phyloP scores from a whole-genome alignment of 352 stramenopile species.

The Pythium brachiatum region DNA sequence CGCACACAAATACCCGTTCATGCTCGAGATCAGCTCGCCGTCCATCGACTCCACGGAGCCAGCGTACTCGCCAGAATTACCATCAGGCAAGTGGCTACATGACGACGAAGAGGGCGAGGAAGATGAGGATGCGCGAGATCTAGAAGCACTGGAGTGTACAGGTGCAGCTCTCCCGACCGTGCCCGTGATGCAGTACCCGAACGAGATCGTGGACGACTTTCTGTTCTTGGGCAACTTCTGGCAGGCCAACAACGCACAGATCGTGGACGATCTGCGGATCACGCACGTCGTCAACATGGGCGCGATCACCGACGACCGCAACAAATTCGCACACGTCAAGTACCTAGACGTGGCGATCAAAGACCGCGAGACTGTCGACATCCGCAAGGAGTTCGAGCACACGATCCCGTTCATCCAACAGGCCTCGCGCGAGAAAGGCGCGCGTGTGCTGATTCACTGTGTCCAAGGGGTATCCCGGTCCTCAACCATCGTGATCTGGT shows the following conservation, averaged over 20 bases:
- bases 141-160: slow-evolving; percentile 11
- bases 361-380: slow-evolving; percentile 61
- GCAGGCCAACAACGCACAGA: slow-evolving; percentile 63
- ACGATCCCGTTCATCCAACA: slow-evolving; percentile 58
- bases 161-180: not conserved
- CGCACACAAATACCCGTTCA: slow-evolving; percentile 67
- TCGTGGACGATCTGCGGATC: slow-evolving; percentile 56
- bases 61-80: not conserved
- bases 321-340: slow-evolving; percentile 46
- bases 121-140: slow-evolving; percentile 6
- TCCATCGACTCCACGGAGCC: slow-evolving; percentile 8
- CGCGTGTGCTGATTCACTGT: slow-evolving; percentile 76
- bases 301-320: slow-evolving; percentile 54
- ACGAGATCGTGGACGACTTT: slow-evolving; percentile 74
- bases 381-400: slow-evolving; percentile 45
- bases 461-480: slow-evolving; percentile 80
- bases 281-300: slow-evolving; percentile 78
- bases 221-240: slow-evolving; percentile 79
- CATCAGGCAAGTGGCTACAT: not conserved
- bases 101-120: slow-evolving; percentile 18
- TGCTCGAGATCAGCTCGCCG: slow-evolving; percentile 31
- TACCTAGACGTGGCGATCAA: slow-evolving; percentile 68
- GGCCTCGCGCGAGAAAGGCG: slow-evolving; percentile 24
- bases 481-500: slow-evolving; percentile 76
- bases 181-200: slow-evolving; percentile 50